These are phyloP conservation scores for Citrus medica DNA, from an alignment of 345 rosid species.

Conservation along the genomic window DNA sequence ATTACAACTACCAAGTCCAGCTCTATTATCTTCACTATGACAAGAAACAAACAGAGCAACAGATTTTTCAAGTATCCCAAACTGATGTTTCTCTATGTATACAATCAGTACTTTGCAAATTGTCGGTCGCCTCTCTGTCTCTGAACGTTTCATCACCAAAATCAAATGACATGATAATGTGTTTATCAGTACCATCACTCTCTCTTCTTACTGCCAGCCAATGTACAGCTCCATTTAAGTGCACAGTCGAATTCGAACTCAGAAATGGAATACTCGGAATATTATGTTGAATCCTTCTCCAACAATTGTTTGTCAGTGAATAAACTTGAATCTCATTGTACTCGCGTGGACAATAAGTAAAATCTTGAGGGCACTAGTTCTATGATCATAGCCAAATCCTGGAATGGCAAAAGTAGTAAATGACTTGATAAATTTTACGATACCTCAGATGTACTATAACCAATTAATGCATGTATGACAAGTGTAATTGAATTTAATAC, in stretches of 20 bases:
- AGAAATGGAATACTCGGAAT: no score
- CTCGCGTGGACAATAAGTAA: background rate
- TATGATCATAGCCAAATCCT: background rate
- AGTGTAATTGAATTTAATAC: no score
- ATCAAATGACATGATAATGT: background rate
- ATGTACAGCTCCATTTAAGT: background rate
- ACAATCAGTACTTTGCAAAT: no score
- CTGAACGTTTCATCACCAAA: background rate
- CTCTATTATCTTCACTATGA: background rate
- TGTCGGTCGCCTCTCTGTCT: background rate
- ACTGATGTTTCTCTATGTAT: background rate
- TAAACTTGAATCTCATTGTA: background rate
- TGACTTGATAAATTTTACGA: no score
- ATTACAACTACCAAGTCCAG: background rate
- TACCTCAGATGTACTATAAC: no score
- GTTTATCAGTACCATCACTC: background rate
- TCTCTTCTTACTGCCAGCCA: background rate
- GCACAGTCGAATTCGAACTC: background rate
- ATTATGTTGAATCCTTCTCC: background rate
- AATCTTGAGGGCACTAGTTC: background rate
- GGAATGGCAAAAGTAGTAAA: background rate
- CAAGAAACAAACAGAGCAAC: background rate
- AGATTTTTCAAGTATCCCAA: background rate
- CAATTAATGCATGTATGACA: no score
- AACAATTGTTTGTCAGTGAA: background rate